These are phyloP conservation scores for Podila epicladia DNA, from an alignment of 192 early-diverging fungal species.

Conservation along the genomic window DNA sequence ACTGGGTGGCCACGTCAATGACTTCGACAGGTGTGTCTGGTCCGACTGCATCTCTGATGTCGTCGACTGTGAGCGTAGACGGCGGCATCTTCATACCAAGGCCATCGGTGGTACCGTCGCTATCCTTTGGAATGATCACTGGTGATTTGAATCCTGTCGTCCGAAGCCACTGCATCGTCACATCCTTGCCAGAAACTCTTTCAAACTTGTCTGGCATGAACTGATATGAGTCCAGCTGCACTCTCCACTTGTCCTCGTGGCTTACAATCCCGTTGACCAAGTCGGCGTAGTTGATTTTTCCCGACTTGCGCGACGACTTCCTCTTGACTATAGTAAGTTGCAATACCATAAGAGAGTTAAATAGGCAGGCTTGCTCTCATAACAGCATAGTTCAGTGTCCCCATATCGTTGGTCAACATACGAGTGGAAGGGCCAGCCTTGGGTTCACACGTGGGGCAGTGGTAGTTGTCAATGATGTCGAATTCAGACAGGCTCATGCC, in stretches of 20 bases:
- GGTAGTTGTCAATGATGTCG: slow-evolving; percentile 70
- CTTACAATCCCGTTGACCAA: slow-evolving; percentile 81
- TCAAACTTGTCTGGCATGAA: slow-evolving; percentile 77
- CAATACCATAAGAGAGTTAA: neutral
- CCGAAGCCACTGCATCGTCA: slow-evolving; percentile 75
- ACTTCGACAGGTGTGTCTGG: slow-evolving; percentile 81
- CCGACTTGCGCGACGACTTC: slow-evolving; percentile 66
- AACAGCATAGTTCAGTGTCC: neutral
- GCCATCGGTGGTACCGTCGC: slow-evolving; percentile 58
- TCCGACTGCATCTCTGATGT: slow-evolving; percentile 66
- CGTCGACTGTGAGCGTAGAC: slow-evolving; percentile 63
- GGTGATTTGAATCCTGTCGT: slow-evolving; percentile 75
- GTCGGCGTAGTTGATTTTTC: slow-evolving; percentile 84
- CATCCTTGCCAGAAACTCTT: slow-evolving; percentile 66
- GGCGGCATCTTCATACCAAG: slow-evolving; percentile 88
- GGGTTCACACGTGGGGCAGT: slow-evolving; percentile 65
- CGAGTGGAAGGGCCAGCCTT: slow-evolving; percentile 68
- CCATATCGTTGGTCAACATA: slow-evolving; percentile 16
- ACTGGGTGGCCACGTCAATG: slow-evolving; percentile 91
- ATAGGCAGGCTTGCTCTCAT: too few relatives aligned
- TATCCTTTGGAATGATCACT: slow-evolving; percentile 68
- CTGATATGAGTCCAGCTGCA: slow-evolving; percentile 72
- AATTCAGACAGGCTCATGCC: slow-evolving; percentile 62
- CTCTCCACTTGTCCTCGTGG: slow-evolving; percentile 84
- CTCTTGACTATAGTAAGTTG: slow-evolving; percentile 38